These are phyloP conservation scores for Apophysomyces ossiformis DNA, from an alignment of 371 early-diverging fungal species.

Conservation along the genomic window DNA sequence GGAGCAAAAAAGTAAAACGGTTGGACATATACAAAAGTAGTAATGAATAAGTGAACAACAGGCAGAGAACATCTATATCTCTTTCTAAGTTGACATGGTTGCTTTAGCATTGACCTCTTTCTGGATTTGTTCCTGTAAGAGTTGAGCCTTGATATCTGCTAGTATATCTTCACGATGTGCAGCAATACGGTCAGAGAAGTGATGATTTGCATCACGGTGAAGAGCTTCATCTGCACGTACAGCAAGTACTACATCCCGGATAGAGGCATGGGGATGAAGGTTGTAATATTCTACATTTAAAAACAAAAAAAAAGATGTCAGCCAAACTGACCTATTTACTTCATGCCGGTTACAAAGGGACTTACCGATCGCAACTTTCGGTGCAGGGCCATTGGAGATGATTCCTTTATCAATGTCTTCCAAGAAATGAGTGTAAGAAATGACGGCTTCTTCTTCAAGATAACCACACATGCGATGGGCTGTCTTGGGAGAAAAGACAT, in stretches of 20 bases:
- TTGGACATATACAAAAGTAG: too few relatives aligned
- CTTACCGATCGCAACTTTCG: constrained; percentile 73
- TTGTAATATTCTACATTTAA: constrained; percentile 83
- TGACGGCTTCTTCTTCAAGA: constrained; percentile 92
- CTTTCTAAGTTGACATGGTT: background rate
- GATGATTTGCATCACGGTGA: constrained; percentile 96
- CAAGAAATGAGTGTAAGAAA: constrained; percentile 90
- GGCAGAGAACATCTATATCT: too few relatives aligned
- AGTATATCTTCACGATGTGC: constrained; percentile 13
- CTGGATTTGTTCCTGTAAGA: background rate
- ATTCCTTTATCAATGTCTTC: constrained; percentile 86
- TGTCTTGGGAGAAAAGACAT: constrained; percentile 79
- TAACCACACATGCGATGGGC: constrained; percentile 86
- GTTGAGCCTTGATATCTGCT: constrained; percentile 12
- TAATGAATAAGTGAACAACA: too few relatives aligned
- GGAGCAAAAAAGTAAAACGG: too few relatives aligned
- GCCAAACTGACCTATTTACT: background rate
- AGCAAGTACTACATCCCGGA: constrained; percentile 93
- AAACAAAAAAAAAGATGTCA: background rate
- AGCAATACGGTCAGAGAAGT: constrained; percentile 69
- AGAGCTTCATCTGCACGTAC: constrained; percentile 96
- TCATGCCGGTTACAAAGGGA: background rate
- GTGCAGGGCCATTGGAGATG: constrained; percentile 71
- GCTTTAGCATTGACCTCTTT: constrained; percentile 1
- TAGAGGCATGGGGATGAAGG: constrained; percentile 76